Percentiles rank a stretch among this genome's conserved stretches.
Conservation (phyloP, 768 basidiomycete genomes). For the Coprinopsis sp. region DNA sequence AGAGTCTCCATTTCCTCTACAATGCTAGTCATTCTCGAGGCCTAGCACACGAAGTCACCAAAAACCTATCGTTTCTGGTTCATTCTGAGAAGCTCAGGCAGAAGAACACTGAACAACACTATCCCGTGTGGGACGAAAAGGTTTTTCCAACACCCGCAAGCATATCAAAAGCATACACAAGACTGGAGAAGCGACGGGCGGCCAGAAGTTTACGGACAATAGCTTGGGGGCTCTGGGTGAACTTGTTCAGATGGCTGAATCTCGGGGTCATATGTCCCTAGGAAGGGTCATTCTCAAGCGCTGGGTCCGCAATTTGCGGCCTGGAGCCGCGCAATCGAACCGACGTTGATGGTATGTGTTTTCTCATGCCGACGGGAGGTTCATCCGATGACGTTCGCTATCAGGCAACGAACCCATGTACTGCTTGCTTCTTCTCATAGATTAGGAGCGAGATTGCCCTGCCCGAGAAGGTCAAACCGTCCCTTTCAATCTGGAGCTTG, state of each 20-base stretch:
- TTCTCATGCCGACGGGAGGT: not conserved
- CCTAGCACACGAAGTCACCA: slow-evolving; percentile 52
- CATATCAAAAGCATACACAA: slow-evolving; percentile 10
- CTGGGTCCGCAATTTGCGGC: slow-evolving; percentile 6
- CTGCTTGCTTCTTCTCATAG: too few relatives aligned
- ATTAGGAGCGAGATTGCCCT: too few relatives aligned
- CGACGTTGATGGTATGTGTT: not conserved
- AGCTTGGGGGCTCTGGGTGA: slow-evolving; percentile 48
- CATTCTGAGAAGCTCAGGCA: slow-evolving; percentile 25
- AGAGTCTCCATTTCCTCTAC: slow-evolving; percentile 57
- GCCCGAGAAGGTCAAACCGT: too few relatives aligned
- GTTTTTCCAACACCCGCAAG: slow-evolving; percentile 10
- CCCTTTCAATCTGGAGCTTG: too few relatives aligned
- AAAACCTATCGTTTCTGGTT: slow-evolving; percentile 45
- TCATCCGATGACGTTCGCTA: too few relatives aligned
- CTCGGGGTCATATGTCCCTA: slow-evolving; percentile 42
- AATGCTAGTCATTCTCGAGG: slow-evolving; percentile 62
- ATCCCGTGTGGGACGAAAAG: slow-evolving; percentile 11
- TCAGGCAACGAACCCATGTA: too few relatives aligned
- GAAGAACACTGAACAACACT: slow-evolving; percentile 6
- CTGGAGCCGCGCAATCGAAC: not conserved
- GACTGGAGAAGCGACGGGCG: slow-evolving; percentile 15
- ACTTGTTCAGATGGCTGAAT: slow-evolving; percentile 57
- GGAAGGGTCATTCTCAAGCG: slow-evolving; percentile 37
- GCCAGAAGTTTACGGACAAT: slow-evolving; percentile 28